Conservation (phyloP, 129 eudicot species). For the Flaveria robusta region DNA sequence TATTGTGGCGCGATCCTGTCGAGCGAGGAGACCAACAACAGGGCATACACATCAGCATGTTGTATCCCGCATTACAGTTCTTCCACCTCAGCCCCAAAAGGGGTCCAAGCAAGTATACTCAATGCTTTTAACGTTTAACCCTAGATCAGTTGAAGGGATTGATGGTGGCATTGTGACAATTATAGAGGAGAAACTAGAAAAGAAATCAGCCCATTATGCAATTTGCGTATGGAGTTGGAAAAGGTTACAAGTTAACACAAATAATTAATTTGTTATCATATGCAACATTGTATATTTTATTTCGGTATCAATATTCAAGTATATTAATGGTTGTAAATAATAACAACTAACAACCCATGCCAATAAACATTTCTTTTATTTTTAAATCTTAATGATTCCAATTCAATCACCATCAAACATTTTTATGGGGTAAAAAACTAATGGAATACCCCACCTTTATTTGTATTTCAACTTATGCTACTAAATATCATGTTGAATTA, state of each 20-base stretch:
- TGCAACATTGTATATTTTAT: conserved; percentile 11
- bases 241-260: conserved; percentile 23
- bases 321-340: conserved; percentile 12
- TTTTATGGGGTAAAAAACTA: background rate
- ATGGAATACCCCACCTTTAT: background rate
- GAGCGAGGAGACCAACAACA: too few species aligned
- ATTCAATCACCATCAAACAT: conserved; percentile 26
- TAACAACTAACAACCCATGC: background rate
- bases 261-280: conserved; percentile 20
- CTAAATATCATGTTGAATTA: background rate
- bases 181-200: background rate
- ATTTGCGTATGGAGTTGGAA: background rate
- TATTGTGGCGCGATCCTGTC: too few species aligned
- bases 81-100: too few species aligned
- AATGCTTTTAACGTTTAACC: too few species aligned
- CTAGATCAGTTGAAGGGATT: background rate
- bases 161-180: background rate
- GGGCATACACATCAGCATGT: too few species aligned
- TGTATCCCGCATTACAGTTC: too few species aligned
- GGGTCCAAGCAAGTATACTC: too few species aligned
- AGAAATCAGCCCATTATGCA: conserved; percentile 15
- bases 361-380: conserved; percentile 9
- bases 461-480: background rate
- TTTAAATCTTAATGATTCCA: conserved; percentile 32
- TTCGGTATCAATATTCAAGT: background rate